Evolutionary conservation across 2,329 filamentous ascomycete genomes (phyloP).

Genomic region (Scedosporium aurantiacum): DNA sequence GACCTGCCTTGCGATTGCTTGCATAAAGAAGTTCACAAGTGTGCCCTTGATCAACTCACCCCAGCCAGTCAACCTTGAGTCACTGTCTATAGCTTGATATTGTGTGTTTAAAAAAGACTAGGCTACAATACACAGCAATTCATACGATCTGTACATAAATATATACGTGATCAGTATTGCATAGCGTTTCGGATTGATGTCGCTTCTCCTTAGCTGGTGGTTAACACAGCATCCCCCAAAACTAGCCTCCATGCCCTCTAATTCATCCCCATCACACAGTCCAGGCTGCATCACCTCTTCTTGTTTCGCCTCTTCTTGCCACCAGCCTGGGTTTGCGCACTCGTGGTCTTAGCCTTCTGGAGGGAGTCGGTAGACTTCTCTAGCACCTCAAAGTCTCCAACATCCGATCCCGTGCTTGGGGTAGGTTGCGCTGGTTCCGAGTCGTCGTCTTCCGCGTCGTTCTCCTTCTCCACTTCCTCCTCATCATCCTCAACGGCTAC

Average conservation of each 20-base stretch:
- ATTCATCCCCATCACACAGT: not conserved
- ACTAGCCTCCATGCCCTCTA: not conserved
- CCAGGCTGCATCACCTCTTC: slow-evolving; percentile 32
- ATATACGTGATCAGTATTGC: not conserved
- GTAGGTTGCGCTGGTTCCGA: slow-evolving; percentile 35
- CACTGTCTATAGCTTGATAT: not conserved
- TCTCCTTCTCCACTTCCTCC: slow-evolving; percentile 25
- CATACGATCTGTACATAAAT: not conserved
- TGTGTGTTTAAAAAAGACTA: not conserved
- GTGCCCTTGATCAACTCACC: too few relatives aligned
- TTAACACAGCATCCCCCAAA: not conserved
- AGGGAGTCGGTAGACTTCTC: slow-evolving; percentile 50
- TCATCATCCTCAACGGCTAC: slow-evolving; percentile 24
- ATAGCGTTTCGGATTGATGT: not conserved
- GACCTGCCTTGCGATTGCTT: too few relatives aligned
- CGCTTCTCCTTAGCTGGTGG: not conserved
- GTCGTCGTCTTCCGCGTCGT: slow-evolving; percentile 30
- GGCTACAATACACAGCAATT: not conserved
- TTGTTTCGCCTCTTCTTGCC: slow-evolving; percentile 42
- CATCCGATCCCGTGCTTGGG: slow-evolving; percentile 47
- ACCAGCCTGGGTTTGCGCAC: slow-evolving; percentile 32
- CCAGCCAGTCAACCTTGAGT: not conserved
- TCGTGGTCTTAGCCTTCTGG: slow-evolving; percentile 37
- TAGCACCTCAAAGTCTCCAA: slow-evolving; percentile 51
- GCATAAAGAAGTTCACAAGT: too few relatives aligned